phyloP scores from a whole-genome alignment of 1,284 basidiomycete genomes.

The Caloboletus firmus region DNA sequence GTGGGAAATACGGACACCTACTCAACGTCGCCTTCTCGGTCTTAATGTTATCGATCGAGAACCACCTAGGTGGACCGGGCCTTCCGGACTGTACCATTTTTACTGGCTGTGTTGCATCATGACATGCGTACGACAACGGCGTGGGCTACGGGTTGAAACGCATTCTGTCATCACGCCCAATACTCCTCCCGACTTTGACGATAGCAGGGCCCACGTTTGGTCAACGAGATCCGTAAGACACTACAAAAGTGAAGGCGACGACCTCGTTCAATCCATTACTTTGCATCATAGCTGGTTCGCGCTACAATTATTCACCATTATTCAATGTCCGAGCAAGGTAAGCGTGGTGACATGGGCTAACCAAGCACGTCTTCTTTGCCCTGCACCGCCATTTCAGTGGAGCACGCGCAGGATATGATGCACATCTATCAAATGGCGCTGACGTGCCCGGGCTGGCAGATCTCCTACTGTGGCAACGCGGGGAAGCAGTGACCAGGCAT shows the following conservation, averaged over 20 bases:
- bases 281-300: neutral
- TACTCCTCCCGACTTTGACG: neutral
- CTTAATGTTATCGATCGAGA: conserved; percentile 14
- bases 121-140: conserved; percentile 8
- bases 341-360: neutral
- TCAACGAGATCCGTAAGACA: neutral
- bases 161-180: neutral
- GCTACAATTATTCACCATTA: too few relatives aligned
- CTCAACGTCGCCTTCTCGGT: conserved; percentile 8
- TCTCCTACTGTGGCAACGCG: conserved; percentile 6
- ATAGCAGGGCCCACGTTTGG: neutral
- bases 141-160: neutral
- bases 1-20: neutral
- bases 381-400: neutral
- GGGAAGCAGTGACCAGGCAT: neutral
- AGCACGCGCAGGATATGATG: neutral
- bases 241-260: neutral
- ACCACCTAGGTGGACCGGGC: conserved; percentile 3
- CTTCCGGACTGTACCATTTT: conserved; percentile 1
- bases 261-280: neutral
- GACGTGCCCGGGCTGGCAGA: neutral
- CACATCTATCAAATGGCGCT: neutral
- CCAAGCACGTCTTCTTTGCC: neutral
- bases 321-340: conserved; percentile 9
- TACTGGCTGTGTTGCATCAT: conserved; percentile 5